Evolutionary conservation across 495 filamentous ascomycete genomes (phyloP), one percentile per base, ranked within the genome.

Genomic region (Cercophora samala): DNA sequence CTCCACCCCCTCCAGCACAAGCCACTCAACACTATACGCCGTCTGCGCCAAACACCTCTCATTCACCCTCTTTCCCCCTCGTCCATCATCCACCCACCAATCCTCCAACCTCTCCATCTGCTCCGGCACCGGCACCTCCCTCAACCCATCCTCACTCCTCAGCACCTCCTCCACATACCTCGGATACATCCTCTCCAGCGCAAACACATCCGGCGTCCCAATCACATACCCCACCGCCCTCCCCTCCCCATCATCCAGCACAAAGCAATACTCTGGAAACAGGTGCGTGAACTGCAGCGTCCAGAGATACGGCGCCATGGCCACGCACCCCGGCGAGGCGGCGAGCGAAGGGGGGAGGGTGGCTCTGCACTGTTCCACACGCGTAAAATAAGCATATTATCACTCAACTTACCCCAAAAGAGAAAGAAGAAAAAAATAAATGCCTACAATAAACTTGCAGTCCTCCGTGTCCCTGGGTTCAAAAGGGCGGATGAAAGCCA

Each of bases 261-360:
- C 73, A 68, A 79, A 74, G 72, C 75, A 77, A 65, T 69, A 69
- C 1, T 54, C 21, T 0, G 79, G 79, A 53, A 63, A 75, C 64
- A 81, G 76, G 63, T 73, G 70, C 25, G 77, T 80, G 72, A 78
- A 81, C 6, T 72, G 79, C 54, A 80, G 77, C 17, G 77, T 79
- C 79, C 79, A 81, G 71, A 80, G 67, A 70, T 81, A 81, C 18
- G 79, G 79, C 5, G 78, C 70, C 51, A 79, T 68, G 54, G 68
- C 58, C 56, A 64, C 51, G 42, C 70, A 76, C 26, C 42, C 64
- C 1, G 65, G 52, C 26, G 74, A 74, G 29, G 71, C 51, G n/a
- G 66, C 9, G 26, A 77, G 75, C 13, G 73, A 74, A 0, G 79
- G 77, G 19, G 76, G 72, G 52, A 80, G 77, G 66, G 79, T 81